Base-by-base conservation (phyloP, 2,329 filamentous ascomycete species). In the Mycosphaerella arachidis region DNA sequence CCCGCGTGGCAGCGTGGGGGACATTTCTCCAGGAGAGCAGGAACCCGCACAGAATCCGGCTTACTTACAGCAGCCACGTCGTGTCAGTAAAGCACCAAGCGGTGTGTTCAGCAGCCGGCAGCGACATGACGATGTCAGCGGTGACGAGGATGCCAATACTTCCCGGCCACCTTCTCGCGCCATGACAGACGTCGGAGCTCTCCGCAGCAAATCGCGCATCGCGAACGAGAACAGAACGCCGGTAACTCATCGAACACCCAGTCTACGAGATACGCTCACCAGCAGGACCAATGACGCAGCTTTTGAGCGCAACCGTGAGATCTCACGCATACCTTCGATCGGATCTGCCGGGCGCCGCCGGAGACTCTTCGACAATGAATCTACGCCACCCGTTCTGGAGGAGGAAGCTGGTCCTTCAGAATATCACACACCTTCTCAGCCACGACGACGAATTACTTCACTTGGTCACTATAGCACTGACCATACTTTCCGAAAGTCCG, bases 141-240 rank as follows among this genome's bases (percentile, higher is more conserved):
- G 74, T 13, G 67, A 70, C 30, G 50, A 52, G 24, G 75, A 77
- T n/a, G 74, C 77, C 12, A 68, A 72, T 1, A 76, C 73, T 1
- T 62, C 77, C 12, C 76, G 79, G 24, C 75, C 77, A 7, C 76
- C 75, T n/a, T 81, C 78, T 16, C 77, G 79, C 35, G 79, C 79
- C 7, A 75, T 78, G 74, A 81, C 79, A 6, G 79, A 81, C 51
- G 71, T 76, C 58, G 71, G 74, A 27, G 65, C 70, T 30, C 63
- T 72, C 29, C 73, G 75, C 6, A 69, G 43, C 29, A 58, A 56
- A 30, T 57, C 53, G 8, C 59, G 63, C 33, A 37, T 61, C 29
- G 29, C 54, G 33, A 53, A 48, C 31, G 56, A 62, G 37, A 56
- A 62, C 27, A 63, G 63, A 53, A 61, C 59, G 33, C 59, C 59